phyloP scores from a whole-genome alignment of 1,284 basidiomycete species.

The Inonotus obliquus region DNA sequence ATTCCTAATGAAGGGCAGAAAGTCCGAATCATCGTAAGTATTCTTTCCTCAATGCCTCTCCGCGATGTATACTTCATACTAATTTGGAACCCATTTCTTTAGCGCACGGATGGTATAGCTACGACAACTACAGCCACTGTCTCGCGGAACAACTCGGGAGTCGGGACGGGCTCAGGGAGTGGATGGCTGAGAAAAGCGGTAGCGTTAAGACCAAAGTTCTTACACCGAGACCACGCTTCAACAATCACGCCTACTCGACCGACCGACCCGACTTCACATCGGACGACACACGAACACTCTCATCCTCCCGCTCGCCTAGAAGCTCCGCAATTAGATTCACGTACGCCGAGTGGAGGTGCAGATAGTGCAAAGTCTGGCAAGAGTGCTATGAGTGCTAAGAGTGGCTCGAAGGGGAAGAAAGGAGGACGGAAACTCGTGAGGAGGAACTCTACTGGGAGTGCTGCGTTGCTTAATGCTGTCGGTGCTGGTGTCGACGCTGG shows the following conservation, averaged over 20 bases:
- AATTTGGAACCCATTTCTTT: not conserved
- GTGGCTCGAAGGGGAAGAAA: not conserved
- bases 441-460: slow-evolving; percentile 6
- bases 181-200: slow-evolving; percentile 2
- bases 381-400: not conserved
- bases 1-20: slow-evolving; percentile 62
- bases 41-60: slow-evolving; percentile 7
- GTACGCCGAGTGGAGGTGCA: not conserved
- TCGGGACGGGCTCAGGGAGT: not conserved
- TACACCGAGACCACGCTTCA: not conserved
- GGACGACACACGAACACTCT: not conserved
- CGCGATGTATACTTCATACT: not conserved
- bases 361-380: not conserved
- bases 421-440: slow-evolving; percentile 5
- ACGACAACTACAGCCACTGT: not conserved
- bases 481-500: not conserved
- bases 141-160: not conserved
- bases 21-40: slow-evolving; percentile 63
- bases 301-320: not conserved
- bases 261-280: not conserved
- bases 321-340: not conserved
- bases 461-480: not conserved
- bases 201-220: not conserved
- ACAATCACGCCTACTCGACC: not conserved
- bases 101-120: slow-evolving; percentile 3